Evolutionary conservation across 2,329 filamentous ascomycete species (phyloP).

Genomic region (Fusarium nygamai): DNA sequence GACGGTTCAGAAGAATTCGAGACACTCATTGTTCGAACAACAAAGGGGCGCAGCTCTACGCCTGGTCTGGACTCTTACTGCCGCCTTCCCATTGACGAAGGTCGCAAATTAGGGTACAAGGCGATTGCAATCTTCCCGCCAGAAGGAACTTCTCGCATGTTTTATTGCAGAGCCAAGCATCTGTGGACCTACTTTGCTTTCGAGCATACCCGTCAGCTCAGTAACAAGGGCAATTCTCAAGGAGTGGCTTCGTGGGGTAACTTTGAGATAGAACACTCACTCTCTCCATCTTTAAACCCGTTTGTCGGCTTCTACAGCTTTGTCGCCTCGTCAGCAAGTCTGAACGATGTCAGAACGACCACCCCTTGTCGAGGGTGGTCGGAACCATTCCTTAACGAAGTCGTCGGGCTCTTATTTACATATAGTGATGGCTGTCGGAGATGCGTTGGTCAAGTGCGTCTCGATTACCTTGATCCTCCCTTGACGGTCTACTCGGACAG

Average conservation of each 20-base stretch:
- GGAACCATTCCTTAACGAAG: accelerated
- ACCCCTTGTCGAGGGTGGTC: neutral
- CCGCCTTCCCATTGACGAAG: accelerated
- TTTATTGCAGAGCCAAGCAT: neutral
- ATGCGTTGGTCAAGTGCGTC: neutral
- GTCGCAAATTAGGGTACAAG: neutral
- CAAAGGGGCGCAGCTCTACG: accelerated
- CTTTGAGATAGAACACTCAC: too few species aligned
- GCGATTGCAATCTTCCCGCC: neutral
- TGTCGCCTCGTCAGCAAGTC: too few species aligned
- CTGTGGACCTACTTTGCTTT: neutral
- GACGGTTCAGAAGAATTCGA: neutral
- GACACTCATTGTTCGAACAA: neutral
- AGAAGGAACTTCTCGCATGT: neutral
- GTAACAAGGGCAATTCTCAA: accelerated
- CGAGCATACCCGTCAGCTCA: accelerated
- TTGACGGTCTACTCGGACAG: accelerated
- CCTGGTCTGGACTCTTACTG: neutral
- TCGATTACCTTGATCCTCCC: accelerated
- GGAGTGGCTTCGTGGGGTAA: accelerated
- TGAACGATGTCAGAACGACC: neutral
- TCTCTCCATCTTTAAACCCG: too few species aligned
- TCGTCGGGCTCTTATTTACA: neutral
- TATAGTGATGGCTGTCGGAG: neutral
- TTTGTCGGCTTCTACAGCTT: too few species aligned